Evolutionary conservation across 768 basidiomycete genomes (phyloP).

Genomic region (Sarcodon aspratus): DNA sequence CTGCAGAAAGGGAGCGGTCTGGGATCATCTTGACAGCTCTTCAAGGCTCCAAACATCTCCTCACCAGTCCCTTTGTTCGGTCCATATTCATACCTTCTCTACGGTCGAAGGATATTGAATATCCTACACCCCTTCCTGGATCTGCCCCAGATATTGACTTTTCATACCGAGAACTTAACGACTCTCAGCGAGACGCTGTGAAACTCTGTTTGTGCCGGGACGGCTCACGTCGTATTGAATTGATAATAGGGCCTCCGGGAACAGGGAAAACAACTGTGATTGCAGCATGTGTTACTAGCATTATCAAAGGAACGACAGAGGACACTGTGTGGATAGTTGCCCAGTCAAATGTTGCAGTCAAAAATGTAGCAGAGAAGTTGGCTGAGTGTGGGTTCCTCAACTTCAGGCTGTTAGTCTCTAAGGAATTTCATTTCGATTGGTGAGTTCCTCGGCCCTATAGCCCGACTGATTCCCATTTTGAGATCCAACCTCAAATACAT

Average conservation of each 20-base stretch:
- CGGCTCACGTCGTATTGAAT: background rate
- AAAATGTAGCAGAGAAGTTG: conserved; percentile 40
- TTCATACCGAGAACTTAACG: background rate
- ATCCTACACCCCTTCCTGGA: conserved; percentile 14
- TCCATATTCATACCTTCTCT: conserved; percentile 10
- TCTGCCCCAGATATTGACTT: background rate
- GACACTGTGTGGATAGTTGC: conserved; percentile 28
- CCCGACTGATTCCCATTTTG: conserved; percentile 1
- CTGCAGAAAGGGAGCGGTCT: conserved; percentile 9
- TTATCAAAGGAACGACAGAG: conserved; percentile 4
- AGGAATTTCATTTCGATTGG: conserved; percentile 36
- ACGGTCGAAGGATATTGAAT: conserved; percentile 20
- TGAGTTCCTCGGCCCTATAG: conserved; percentile 8
- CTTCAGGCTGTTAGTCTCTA: conserved; percentile 33
- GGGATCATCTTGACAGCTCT: conserved; percentile 13
- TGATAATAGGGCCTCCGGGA: conserved; percentile 23
- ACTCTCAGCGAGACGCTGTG: conserved; percentile 2
- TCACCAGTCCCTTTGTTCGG: conserved; percentile 14
- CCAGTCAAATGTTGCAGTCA: conserved; percentile 40
- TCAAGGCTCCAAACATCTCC: conserved; percentile 8
- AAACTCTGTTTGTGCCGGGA: background rate
- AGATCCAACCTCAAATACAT: background rate
- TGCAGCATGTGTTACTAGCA: conserved; percentile 20
- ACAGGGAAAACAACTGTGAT: conserved; percentile 36
- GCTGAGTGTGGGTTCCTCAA: conserved; percentile 16